Conservation (phyloP, 2,329 filamentous ascomycete species). For the Verticillium dahliae region DNA sequence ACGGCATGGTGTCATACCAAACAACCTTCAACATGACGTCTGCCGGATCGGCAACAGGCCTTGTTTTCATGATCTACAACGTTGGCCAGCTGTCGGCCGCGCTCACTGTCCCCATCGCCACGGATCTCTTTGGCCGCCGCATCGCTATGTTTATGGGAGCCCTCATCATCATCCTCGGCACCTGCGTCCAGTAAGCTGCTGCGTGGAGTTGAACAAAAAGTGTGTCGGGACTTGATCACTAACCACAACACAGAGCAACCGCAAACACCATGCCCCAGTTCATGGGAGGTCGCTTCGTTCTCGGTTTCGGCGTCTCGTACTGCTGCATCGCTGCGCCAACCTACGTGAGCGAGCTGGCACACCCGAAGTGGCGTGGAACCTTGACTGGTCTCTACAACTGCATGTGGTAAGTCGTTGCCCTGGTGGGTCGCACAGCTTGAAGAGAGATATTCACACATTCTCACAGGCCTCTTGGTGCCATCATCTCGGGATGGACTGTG, state of each 20-base stretch:
- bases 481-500: slow-evolving; percentile 46
- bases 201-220: neutral
- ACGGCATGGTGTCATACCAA: slow-evolving; percentile 19
- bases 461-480: slow-evolving; percentile 32
- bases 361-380: slow-evolving; percentile 43
- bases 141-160: slow-evolving; percentile 32
- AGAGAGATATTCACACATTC: neutral
- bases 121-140: slow-evolving; percentile 32
- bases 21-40: slow-evolving; percentile 9
- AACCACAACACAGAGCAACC: slow-evolving; percentile 22
- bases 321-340: slow-evolving; percentile 40
- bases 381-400: slow-evolving; percentile 47
- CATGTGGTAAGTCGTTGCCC: slow-evolving; percentile 29
- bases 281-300: slow-evolving; percentile 42
- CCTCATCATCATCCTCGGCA: slow-evolving; percentile 32
- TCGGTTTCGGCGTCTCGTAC: slow-evolving; percentile 46
- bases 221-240: neutral
- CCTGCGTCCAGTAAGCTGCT: slow-evolving; percentile 22
- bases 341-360: slow-evolving; percentile 48
- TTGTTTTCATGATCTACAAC: slow-evolving; percentile 39
- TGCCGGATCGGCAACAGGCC: slow-evolving; percentile 7
- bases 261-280: slow-evolving; percentile 35
- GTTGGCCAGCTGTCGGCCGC: slow-evolving; percentile 33
- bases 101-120: slow-evolving; percentile 31
- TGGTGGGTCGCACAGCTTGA: too few relatives aligned